These are phyloP conservation scores for Aspergillus fructus DNA, from an alignment of 2,329 filamentous ascomycete species.

Conservation along the genomic window DNA sequence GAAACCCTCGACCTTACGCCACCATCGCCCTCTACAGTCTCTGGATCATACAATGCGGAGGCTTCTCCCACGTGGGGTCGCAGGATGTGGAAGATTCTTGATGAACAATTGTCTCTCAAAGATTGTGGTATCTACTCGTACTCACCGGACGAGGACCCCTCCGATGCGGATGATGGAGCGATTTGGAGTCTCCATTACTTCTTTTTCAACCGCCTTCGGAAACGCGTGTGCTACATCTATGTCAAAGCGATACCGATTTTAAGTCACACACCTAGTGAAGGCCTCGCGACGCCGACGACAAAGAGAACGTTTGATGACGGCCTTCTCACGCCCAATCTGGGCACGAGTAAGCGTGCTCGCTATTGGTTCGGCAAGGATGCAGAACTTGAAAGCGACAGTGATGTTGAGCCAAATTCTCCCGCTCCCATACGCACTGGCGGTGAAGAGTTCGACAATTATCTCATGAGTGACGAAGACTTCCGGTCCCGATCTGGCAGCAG, in stretches of 20 bases:
- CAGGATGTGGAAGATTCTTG: conserved; percentile 86
- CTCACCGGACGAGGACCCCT: conserved; percentile 83
- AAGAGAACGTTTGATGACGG: conserved; percentile 51
- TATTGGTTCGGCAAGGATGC: conserved; percentile 81
- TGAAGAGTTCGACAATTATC: conserved; percentile 44
- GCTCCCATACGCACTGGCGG: conserved; percentile 24
- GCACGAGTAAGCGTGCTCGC: conserved; percentile 75
- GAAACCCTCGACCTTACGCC: conserved; percentile 41
- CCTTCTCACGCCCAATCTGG: conserved; percentile 51
- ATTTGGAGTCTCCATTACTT: conserved; percentile 98
- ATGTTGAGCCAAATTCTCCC: conserved; percentile 32
- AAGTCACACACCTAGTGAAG: conserved; percentile 65
- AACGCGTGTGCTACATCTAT: conserved; percentile 92
- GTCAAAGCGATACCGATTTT: conserved; percentile 75
- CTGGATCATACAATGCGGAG: conserved; percentile 47
- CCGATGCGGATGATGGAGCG: conserved; percentile 87
- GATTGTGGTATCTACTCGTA: conserved; percentile 91
- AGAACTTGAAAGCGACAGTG: conserved; percentile 42
- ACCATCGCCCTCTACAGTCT: conserved; percentile 43
- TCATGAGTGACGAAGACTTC: conserved; percentile 47
- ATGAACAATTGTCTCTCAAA: conserved; percentile 90
- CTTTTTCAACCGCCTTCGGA: conserved; percentile 91
- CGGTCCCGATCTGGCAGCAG: conserved; percentile 40
- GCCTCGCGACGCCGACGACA: conserved; percentile 38
- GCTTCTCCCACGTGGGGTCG: conserved; percentile 74